These are phyloP conservation scores for Helianthus tuberosus DNA, from an alignment of 129 eudicot genomes.

Conservation along the genomic window DNA sequence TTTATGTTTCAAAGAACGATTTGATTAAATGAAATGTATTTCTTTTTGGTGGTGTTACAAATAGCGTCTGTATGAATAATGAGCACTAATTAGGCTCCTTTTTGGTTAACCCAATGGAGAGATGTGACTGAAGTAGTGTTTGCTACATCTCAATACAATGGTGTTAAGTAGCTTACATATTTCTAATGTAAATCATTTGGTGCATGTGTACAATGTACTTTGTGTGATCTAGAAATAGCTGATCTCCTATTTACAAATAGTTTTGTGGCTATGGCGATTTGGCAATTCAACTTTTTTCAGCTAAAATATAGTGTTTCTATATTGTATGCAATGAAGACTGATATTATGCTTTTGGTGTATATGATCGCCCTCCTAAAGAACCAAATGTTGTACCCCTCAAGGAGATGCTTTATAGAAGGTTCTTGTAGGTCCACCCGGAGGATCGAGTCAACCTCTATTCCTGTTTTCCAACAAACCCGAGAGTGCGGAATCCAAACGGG, in stretches of 20 bases:
- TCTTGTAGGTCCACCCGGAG: too few relatives aligned
- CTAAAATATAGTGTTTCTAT: constrained; percentile 32
- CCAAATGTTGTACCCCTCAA: constrained; percentile 74
- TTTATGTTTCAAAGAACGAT: too few relatives aligned
- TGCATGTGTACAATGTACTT: too few relatives aligned
- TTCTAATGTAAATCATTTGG: constrained; percentile 19
- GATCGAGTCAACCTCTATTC: too few relatives aligned
- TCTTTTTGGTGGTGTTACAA: constrained; percentile 80
- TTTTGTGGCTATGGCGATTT: too few relatives aligned
- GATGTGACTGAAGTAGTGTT: constrained; percentile 6
- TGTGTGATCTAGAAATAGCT: too few relatives aligned
- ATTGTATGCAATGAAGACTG: constrained; percentile 58
- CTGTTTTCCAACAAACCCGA: too few relatives aligned
- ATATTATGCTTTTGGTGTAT: constrained; percentile 61
- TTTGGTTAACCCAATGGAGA: constrained; percentile 6
- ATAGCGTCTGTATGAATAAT: constrained; percentile 72
- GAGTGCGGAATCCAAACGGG: too few relatives aligned
- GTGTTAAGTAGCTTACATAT: constrained; percentile 25
- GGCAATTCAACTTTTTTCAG: too few relatives aligned
- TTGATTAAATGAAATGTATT: too few relatives aligned
- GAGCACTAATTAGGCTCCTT: constrained; percentile 14
- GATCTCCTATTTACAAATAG: too few relatives aligned
- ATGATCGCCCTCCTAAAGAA: too few relatives aligned
- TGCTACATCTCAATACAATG: neutral
- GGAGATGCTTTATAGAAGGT: constrained; percentile 46